phyloP scores from a whole-genome alignment of 2,329 filamentous ascomycete species.

The Ramularia endophylla region DNA sequence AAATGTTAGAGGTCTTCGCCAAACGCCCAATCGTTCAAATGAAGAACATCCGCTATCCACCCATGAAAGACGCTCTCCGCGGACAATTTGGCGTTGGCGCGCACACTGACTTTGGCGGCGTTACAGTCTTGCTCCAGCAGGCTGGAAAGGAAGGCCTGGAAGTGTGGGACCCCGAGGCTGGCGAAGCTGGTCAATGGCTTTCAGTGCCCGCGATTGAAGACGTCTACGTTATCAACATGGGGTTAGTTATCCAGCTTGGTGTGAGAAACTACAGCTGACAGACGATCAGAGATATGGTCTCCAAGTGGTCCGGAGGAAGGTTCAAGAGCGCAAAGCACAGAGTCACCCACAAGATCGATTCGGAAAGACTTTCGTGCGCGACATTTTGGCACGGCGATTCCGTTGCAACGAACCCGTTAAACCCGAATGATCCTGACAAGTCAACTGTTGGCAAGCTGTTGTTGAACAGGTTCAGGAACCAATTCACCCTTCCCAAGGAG shows the following conservation, averaged over 20 bases:
- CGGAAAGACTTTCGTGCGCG: background rate
- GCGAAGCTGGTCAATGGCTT: constrained; percentile 25
- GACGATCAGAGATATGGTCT: too few species aligned
- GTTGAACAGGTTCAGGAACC: constrained; percentile 1
- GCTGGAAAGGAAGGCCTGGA: constrained; percentile 34
- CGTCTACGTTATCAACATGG: constrained; percentile 20
- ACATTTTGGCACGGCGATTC: constrained; percentile 3
- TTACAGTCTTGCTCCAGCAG: constrained; percentile 31
- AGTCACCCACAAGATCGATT: background rate
- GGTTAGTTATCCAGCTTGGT: too few species aligned
- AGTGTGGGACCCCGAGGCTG: constrained; percentile 26
- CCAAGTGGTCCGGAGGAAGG: too few species aligned
- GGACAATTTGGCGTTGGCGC: constrained; percentile 37
- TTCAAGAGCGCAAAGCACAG: too few species aligned
- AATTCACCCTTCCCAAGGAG: too few species aligned
- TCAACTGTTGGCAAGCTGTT: background rate
- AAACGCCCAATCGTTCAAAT: too few species aligned
- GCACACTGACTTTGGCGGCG: constrained; percentile 8
- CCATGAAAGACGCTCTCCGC: constrained; percentile 2
- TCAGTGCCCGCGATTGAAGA: constrained; percentile 25
- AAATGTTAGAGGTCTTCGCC: too few species aligned
- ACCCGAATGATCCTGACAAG: background rate
- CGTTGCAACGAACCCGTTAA: constrained; percentile 1
- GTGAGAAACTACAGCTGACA: too few species aligned
- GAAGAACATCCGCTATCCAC: too few species aligned